These are phyloP conservation scores for Phialocephala subalpina DNA, from an alignment of 2,329 filamentous ascomycete species.

Conservation along the genomic window DNA sequence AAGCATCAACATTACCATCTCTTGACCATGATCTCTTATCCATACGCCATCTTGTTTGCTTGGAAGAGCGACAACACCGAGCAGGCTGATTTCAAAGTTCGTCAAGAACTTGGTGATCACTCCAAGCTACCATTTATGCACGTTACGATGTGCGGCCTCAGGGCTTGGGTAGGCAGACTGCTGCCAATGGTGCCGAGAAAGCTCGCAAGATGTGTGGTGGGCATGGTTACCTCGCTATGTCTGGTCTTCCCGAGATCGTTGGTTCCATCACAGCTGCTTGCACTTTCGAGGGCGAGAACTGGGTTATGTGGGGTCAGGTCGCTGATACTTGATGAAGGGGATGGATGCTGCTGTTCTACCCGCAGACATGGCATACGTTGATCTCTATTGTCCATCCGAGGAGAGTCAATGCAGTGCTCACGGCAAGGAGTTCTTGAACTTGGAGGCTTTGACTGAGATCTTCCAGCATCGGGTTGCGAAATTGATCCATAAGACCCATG, in stretches of 20 bases:
- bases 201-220: slow-evolving; percentile 48
- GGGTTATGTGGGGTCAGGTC: slow-evolving; percentile 50
- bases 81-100: slow-evolving; percentile 14
- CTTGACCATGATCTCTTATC: slow-evolving; percentile 38
- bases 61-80: slow-evolving; percentile 6
- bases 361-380: slow-evolving; percentile 22
- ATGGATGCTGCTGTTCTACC: slow-evolving; percentile 21
- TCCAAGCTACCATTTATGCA: slow-evolving; percentile 36
- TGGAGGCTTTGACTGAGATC: slow-evolving; percentile 10
- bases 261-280: slow-evolving; percentile 38
- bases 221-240: slow-evolving; percentile 47
- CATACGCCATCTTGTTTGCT: slow-evolving; percentile 42
- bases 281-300: slow-evolving; percentile 52
- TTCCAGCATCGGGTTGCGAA: slow-evolving; percentile 24
- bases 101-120: slow-evolving; percentile 23
- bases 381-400: slow-evolving; percentile 2
- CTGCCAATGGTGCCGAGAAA: slow-evolving; percentile 45
- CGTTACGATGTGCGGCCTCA: slow-evolving; percentile 41
- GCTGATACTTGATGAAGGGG: slow-evolving; percentile 35
- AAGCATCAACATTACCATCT: slow-evolving; percentile 41
- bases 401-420: background rate
- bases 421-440: slow-evolving; percentile 14
- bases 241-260: slow-evolving; percentile 45
- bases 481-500: slow-evolving; percentile 7
- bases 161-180: slow-evolving; percentile 41